Conservation (phyloP, 2,329 filamentous ascomycete genomes). For the Clonostachys chloroleuca region DNA sequence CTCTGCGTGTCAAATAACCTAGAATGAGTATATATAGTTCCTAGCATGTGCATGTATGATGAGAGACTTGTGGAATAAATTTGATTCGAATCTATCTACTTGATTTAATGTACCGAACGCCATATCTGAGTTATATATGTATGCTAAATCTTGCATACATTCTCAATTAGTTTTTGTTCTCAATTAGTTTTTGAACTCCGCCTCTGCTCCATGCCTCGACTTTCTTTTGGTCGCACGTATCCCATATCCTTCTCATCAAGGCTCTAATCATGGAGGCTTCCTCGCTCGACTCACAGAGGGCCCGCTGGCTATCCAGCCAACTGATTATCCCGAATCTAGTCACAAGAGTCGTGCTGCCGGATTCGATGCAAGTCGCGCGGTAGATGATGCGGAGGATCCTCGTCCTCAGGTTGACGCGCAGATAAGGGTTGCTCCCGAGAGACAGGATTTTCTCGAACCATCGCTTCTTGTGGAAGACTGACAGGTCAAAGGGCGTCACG, state of each 20-base stretch:
- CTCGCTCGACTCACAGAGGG: conserved; percentile 30
- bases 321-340: conserved; percentile 71
- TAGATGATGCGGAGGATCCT: conserved; percentile 60
- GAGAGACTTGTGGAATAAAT: too few species aligned
- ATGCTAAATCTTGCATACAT: background rate
- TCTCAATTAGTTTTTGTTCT: conserved; percentile 12
- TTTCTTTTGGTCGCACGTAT: conserved; percentile 63
- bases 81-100: too few species aligned
- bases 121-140: too few species aligned
- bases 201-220: conserved; percentile 63
- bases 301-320: conserved; percentile 66
- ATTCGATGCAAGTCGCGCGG: conserved; percentile 61
- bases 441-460: conserved; percentile 74
- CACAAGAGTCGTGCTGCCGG: conserved; percentile 74
- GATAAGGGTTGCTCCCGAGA: conserved; percentile 62
- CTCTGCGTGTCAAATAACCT: too few species aligned
- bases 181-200: conserved; percentile 24
- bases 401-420: conserved; percentile 53
- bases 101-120: too few species aligned
- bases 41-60: too few species aligned
- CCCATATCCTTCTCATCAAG: conserved; percentile 54
- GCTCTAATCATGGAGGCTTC: conserved; percentile 45
- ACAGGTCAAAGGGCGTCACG: conserved; percentile 53
- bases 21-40: too few species aligned
- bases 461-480: conserved; percentile 53